Evolutionary conservation across 148 eudicot genomes (phyloP), one percentile per base, ranked within the genome.

Genomic region (Limonium bicolor): DNA sequence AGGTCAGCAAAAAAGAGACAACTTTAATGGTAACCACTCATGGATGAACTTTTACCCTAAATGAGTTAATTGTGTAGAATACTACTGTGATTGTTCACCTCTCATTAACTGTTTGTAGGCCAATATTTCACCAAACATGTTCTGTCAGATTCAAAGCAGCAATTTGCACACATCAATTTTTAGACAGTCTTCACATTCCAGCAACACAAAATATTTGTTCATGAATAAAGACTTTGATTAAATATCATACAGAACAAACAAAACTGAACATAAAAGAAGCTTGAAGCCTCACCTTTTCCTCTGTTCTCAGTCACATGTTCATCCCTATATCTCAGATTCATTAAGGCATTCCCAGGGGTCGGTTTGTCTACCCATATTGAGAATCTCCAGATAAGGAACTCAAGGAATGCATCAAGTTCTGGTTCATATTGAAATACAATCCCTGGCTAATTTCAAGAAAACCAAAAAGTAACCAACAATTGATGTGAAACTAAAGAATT

Each of bases 341-440:
- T 81, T 31, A 85, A 69, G 40, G 88, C 73, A 57, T 70, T 90
- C 60, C 99, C 99, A 2, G 99, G 99, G 33, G 99, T 84, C 42
- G 99, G 99, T 70, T 90, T 84, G 58, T 90, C 99, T 33, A 90
- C 95, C 95, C 95, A 90, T 42, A 90, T 85, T 8, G 99, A 90
- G 65, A 90, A 90, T 53, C 95, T 55, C 95, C 99, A 85, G 8
- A 85, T 90, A 23, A 90, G 85, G 60, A 90, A 85, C 66, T 90
- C 95, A 36, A 90, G 95, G 73, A 90, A 90, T 54, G 96, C 94
- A 70, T 88, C 94, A 46, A 83, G 94, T 65, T 88, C 94, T 30
- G 97, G 59, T 51, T 88, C 99, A 64, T 84, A 90, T 62, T 90
- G 99, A 72, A 84, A 90, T 54, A 90, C 55, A 57, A 90, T 63